Base-by-base conservation (phyloP, 2,329 filamentous ascomycete genomes). In the Paecilomyces sp. region DNA sequence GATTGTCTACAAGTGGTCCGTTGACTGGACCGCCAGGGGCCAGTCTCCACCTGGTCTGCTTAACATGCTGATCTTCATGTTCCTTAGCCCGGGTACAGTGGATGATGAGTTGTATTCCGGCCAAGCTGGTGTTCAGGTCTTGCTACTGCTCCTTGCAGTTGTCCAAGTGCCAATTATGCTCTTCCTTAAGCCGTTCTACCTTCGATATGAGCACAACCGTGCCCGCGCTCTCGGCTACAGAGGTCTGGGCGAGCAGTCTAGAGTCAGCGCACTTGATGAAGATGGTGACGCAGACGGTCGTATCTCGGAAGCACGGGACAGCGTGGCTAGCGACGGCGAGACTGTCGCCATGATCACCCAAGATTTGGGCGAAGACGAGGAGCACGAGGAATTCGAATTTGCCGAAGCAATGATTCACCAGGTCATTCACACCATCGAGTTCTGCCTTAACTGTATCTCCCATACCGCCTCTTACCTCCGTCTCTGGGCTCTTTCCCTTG, bases 31-130 rank as follows among this genome's bases (percentile, higher is more conserved):
- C 55, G 85, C 82, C 11, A 83, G 82, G 51, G 86, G 82, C 50
- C 73, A 83, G 66, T 83, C 85, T 63, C 91, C 95, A 1, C 94
- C 95, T 2, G 91, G 92, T 69, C 82, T 99, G 61, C 80, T 99
- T 63, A 99, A 99, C 83, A 97, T 97, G 93, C 82, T 99, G 70
- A 99, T 99, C 71, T 97, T 97, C 84, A 99, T 99, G 95, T 99
- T 99, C 81, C 79, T 99, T 66, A 86, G 88, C 64, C 94, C 94
- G 3, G 92, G 92, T 57, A 89, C 76, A 0, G 78, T 89, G 28
- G 71, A 75, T 30, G 85, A 91, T 62, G 83, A 83, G 56, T 82
- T 99, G 4, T 99, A 96, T 74, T 73, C 80, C 24, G 90, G 90
- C 51, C 94, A 99, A 75, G 84, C 81, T 13, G 74, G 73, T 1